A percentile compares a stretch with the other conserved stretches of the same genome.
Evolutionary conservation across 1,284 basidiomycete species (phyloP).

Genomic region (Rhodotorula glutinis): DNA sequence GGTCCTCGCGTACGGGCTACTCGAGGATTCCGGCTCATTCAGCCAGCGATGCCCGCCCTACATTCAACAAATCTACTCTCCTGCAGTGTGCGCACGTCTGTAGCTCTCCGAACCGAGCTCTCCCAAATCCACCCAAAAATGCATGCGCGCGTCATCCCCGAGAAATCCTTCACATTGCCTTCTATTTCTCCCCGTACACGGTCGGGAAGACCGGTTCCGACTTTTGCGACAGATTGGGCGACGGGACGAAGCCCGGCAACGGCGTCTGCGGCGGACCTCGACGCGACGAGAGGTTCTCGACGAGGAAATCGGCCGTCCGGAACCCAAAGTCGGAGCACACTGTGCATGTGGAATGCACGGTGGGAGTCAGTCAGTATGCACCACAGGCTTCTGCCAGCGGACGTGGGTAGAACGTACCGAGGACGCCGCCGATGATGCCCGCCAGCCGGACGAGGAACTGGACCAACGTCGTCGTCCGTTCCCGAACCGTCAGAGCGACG

Average conservation of each 20-base stretch:
- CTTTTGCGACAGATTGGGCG: constrained; percentile 6
- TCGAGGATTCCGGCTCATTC: too few species aligned
- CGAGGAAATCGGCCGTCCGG: constrained; percentile 30
- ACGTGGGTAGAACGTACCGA: constrained; percentile 35
- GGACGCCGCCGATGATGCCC: constrained; percentile 51
- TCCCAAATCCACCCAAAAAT: too few species aligned
- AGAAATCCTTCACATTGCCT: too few species aligned
- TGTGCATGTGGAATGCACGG: not conserved
- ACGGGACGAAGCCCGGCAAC: constrained; percentile 19
- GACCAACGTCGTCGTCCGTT: constrained; percentile 75
- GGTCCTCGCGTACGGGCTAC: too few species aligned
- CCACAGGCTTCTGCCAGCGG: too few species aligned
- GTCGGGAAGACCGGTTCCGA: not conserved
- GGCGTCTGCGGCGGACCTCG: constrained; percentile 12
- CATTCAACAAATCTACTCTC: too few species aligned
- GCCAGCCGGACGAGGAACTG: constrained; percentile 75
- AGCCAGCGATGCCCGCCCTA: too few species aligned
- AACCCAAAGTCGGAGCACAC: constrained; percentile 40
- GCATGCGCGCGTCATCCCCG: too few species aligned
- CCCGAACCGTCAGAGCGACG: constrained; percentile 75
- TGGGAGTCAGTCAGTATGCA: too few species aligned
- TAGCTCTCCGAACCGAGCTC: too few species aligned
- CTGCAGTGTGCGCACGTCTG: too few species aligned
- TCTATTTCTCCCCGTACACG: not conserved
- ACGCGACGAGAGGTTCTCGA: constrained; percentile 5